Base-by-base conservation (phyloP, 2,329 filamentous ascomycete genomes). In the Trichoderma endophyticum region DNA sequence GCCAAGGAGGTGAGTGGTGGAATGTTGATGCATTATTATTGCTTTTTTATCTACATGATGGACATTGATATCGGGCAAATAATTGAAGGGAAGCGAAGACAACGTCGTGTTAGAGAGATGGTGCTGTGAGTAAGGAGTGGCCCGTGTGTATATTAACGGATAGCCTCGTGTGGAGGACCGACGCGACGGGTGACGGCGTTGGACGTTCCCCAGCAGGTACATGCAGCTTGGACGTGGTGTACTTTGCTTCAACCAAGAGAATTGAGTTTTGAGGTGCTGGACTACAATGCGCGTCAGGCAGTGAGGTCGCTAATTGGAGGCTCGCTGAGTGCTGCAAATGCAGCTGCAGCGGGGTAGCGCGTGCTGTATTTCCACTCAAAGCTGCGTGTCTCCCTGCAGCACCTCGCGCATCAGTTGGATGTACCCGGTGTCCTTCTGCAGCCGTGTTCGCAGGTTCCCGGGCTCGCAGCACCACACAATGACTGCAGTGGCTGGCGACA, bases 111-210 rank as follows among this genome's bases (percentile, higher is more conserved):
- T 48, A 61, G 66, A 61, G 54, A 61, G 66, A 32, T 51, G 57
- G 66, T 69, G 66, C 66, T 60, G 36, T 48, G 66, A 69, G 39
- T 69, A 60, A 24, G 28, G 66, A 51, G 66, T 61, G 66, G 66
- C 28, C 66, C 56, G 66, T 69, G 66, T 60, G 36, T 39, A 43
- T 48, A 60, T 69, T 51, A 61, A 51, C 66, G 66, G 57, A 61
- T 32, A 51, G 66, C 36, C 24, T 51, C 28, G 66, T 61, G 66
- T 61, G 66, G 66, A 69, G 66, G 54, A 34, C 57, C 57, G 57
- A 24, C 24, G 34, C 34, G 51, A 59, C 65, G 66, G 56, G 66
- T 34, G 54, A 61, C 60, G 56, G 66, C 66, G 36, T 54, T 39
- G 32, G n/a, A 24, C 12, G 21, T 65, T 54, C 28, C 43, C 62